A percentile compares a stretch with the other conserved stretches of the same genome.
phyloP scores from a whole-genome alignment of 352 stramenopile species.

The Phytophthora multivora region DNA sequence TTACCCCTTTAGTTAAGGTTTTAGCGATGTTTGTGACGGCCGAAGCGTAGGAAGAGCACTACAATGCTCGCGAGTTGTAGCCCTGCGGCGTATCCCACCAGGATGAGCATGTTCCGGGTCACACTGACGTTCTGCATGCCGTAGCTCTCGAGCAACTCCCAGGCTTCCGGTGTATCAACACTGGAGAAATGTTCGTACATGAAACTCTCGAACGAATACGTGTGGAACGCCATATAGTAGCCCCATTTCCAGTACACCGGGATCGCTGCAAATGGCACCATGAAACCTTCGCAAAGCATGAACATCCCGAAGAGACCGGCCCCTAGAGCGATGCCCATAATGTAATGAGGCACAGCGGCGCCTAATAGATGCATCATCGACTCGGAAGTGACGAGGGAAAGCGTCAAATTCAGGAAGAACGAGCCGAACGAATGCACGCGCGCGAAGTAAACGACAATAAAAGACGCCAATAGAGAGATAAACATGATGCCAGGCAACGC shows the following conservation, averaged over 20 bases:
- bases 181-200: slow-evolving; percentile 82
- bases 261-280: slow-evolving; percentile 67
- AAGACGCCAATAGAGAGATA: slow-evolving; percentile 61
- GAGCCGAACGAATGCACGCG: slow-evolving; percentile 59
- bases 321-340: slow-evolving; percentile 84
- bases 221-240: slow-evolving; percentile 89
- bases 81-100: slow-evolving; percentile 44
- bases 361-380: slow-evolving; percentile 81
- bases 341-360: slow-evolving; percentile 80
- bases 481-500: slow-evolving; percentile 66
- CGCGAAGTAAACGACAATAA: slow-evolving; percentile 57
- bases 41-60: slow-evolving; percentile 37
- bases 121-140: slow-evolving; percentile 65
- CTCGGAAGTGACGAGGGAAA: slow-evolving; percentile 79
- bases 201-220: slow-evolving; percentile 85
- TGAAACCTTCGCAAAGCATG: slow-evolving; percentile 88
- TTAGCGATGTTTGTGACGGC: slow-evolving; percentile 23
- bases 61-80: slow-evolving; percentile 51
- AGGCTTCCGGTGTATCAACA: slow-evolving; percentile 23
- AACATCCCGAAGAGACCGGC: slow-evolving; percentile 87
- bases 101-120: slow-evolving; percentile 58
- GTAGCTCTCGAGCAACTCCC: slow-evolving; percentile 46
- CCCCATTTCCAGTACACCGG: slow-evolving; percentile 79
- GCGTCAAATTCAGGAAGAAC: slow-evolving; percentile 72
- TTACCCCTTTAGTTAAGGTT: background rate